A percentile compares a stretch with the other conserved stretches of the same genome.
Conservation (phyloP, 495 filamentous ascomycete genomes). For the Oidiodendron maius region DNA sequence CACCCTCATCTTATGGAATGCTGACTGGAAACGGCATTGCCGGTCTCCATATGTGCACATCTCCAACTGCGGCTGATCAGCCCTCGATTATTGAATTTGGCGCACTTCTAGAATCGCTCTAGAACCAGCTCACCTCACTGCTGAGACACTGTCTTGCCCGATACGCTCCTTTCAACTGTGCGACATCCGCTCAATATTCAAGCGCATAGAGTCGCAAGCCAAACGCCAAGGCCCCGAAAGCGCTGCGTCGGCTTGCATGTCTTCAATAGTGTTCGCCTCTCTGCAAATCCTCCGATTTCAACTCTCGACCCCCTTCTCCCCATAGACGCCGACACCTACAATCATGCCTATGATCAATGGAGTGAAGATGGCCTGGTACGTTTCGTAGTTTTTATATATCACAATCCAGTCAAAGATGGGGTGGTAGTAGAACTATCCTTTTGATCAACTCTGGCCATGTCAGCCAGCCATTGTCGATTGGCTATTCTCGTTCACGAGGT, state of each 20-base stretch:
- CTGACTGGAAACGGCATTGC: too few species aligned
- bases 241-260: constrained; percentile 20
- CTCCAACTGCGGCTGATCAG: too few species aligned
- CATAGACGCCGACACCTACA: not conserved
- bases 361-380: constrained; percentile 55
- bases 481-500: too few species aligned
- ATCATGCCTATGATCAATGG: constrained; percentile 51
- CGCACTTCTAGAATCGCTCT: too few species aligned
- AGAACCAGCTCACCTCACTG: too few species aligned
- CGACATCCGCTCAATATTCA: constrained; percentile 3
- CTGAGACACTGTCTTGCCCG: too few species aligned
- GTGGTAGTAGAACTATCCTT: constrained; percentile 10
- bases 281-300: constrained; percentile 3
- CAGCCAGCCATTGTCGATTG: too few species aligned
- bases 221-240: constrained; percentile 6
- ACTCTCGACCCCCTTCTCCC: constrained; percentile 3
- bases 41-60: too few species aligned
- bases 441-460: constrained; percentile 10
- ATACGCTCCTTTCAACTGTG: too few species aligned
- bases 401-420: constrained; percentile 11
- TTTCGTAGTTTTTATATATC: not conserved
- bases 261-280: constrained; percentile 1
- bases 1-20: too few species aligned
- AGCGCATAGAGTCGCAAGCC: constrained; percentile 7
- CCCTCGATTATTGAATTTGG: too few species aligned